Evolutionary conservation across 805 yeast genomes (phyloP).

Genomic region (Wickerhamomyces tratensis): DNA sequence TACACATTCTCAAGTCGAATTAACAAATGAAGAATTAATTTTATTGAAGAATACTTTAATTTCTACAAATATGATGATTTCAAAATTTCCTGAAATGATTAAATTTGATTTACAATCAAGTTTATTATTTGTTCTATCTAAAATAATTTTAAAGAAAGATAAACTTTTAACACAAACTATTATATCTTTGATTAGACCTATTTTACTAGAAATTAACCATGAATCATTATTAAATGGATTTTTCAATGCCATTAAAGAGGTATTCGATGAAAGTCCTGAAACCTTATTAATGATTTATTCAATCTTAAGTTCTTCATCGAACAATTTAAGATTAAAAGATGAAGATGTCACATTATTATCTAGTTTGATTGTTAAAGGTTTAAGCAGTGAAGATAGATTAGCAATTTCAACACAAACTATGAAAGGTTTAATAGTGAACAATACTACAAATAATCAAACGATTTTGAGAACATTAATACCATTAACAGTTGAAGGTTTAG

Average conservation of each 20-base stretch:
- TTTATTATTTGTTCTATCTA: slow-evolving; percentile 49
- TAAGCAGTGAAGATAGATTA: slow-evolving; percentile 25
- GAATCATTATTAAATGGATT: slow-evolving; percentile 23
- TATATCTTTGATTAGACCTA: slow-evolving; percentile 39
- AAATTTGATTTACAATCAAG: slow-evolving; percentile 66
- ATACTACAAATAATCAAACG: slow-evolving; percentile 20
- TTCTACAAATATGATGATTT: slow-evolving; percentile 52
- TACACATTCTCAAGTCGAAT: slow-evolving; percentile 10
- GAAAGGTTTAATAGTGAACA: slow-evolving; percentile 37
- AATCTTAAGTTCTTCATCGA: slow-evolving; percentile 30
- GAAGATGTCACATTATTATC: slow-evolving; percentile 28
- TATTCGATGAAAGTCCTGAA: slow-evolving; percentile 11
- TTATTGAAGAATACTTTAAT: slow-evolving; percentile 39
- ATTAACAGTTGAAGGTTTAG: slow-evolving; percentile 25
- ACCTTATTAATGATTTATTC: slow-evolving; percentile 33
- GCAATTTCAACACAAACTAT: slow-evolving; percentile 50
- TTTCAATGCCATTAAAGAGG: slow-evolving; percentile 25
- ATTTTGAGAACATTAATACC: slow-evolving; percentile 38
- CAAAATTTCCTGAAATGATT: slow-evolving; percentile 57
- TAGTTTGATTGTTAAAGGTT: slow-evolving; percentile 23
- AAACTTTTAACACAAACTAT: slow-evolving; percentile 35
- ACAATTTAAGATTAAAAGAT: slow-evolving; percentile 20
- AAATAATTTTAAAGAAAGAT: slow-evolving; percentile 21
- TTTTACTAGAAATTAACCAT: slow-evolving; percentile 24
- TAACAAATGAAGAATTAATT: slow-evolving; percentile 21